phyloP scores from a whole-genome alignment of 306 rosid species.

The Psophocarpus tetragonolobus region DNA sequence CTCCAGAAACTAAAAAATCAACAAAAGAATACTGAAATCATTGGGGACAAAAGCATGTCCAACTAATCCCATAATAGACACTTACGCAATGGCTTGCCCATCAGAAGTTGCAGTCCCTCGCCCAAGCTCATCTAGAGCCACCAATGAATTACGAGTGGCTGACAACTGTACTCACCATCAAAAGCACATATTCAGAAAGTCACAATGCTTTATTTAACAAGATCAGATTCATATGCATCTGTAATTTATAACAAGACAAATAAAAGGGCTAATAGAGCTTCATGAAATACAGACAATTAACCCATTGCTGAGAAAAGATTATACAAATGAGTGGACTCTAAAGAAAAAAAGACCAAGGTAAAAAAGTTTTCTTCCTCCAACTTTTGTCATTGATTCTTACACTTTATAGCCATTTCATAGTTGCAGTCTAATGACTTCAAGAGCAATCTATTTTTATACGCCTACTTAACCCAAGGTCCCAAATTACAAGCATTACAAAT shows the following conservation, averaged over 20 bases:
- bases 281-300: neutral
- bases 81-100: conserved; percentile 99
- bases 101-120: conserved; percentile 99
- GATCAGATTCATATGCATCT: conserved; percentile 1
- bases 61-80: conserved; percentile 25
- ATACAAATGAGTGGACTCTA: neutral
- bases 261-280: conserved; percentile 9
- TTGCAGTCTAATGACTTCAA: neutral
- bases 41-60: conserved; percentile 9
- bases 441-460: neutral
- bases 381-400: neutral
- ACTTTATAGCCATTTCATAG: neutral
- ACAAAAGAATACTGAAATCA: conserved; percentile 2
- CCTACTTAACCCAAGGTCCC: conserved; percentile 15
- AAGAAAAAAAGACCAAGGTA: neutral
- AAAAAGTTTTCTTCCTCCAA: conserved; percentile 2
- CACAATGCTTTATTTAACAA: conserved; percentile 7
- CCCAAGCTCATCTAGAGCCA: conserved; percentile 92
- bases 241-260: neutral
- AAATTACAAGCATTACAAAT: conserved; percentile 3
- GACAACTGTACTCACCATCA: conserved; percentile 62
- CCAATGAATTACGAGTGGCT: conserved; percentile 82
- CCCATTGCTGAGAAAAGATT: conserved; percentile 10
- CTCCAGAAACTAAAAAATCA: conserved; percentile 4
- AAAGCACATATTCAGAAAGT: conserved; percentile 24